Conservation (phyloP, 805 yeast genomes). For the Ogataea chonburiensis region DNA sequence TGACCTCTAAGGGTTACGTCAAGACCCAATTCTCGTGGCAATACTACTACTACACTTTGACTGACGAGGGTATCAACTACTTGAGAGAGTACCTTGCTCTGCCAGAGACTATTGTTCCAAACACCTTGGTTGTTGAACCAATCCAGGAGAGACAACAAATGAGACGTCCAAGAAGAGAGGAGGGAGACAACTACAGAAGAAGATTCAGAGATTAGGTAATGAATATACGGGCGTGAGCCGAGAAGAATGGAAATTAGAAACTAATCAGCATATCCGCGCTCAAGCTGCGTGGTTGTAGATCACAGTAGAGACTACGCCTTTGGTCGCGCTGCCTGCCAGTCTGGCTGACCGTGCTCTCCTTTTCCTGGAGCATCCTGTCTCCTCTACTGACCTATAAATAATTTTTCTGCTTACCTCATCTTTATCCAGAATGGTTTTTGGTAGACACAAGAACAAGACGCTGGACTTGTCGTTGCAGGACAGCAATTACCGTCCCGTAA, state of each 20-base stretch:
- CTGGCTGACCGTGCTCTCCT: background rate
- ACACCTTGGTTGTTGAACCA: constrained; percentile 94
- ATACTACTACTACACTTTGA: constrained; percentile 99
- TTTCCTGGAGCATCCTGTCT: background rate
- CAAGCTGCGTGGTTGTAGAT: background rate
- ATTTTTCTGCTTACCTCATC: constrained; percentile 9
- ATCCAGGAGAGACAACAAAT: constrained; percentile 68
- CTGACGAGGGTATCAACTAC: constrained; percentile 99
- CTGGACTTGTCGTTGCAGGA: constrained; percentile 21
- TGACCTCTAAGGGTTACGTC: constrained; percentile 98
- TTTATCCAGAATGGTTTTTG: constrained; percentile 21
- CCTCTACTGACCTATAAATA: background rate
- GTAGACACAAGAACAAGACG: constrained; percentile 21
- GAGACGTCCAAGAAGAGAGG: constrained; percentile 54
- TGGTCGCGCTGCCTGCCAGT: too few species aligned
- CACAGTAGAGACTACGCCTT: background rate
- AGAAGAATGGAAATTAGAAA: constrained; percentile 8
- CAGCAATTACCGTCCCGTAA: constrained; percentile 24
- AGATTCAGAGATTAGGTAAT: constrained; percentile 44
- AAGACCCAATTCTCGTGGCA: constrained; percentile 99
- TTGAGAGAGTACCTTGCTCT: constrained; percentile 97
- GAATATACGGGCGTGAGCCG: constrained; percentile 13
- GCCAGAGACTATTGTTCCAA: constrained; percentile 98
- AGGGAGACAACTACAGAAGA: constrained; percentile 58
- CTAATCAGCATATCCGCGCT: background rate